Base-by-base conservation (phyloP, 805 yeast species). In the Cyberlindnera veronae region DNA sequence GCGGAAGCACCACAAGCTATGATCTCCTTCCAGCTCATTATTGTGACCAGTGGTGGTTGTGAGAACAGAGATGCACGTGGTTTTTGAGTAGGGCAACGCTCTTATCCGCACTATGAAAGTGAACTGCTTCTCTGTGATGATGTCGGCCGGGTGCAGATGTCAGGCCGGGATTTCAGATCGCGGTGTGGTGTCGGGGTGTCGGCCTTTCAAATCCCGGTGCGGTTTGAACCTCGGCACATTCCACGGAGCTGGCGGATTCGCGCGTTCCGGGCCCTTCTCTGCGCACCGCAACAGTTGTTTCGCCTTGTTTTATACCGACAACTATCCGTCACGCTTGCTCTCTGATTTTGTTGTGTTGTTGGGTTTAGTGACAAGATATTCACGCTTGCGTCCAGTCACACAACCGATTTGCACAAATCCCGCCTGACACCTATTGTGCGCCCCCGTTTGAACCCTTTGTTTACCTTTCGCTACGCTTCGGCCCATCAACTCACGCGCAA, bases 21-120 rank as follows among this genome's bases (percentile, higher is more conserved):
- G 16, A 53, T 48, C 37, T 55, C 60, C 34, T 38, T 51, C 60
- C 60, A 55, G 1, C 55, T 49, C 20, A 46, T 15, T 10, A 6
- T 19, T 34, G 21, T 20, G 14, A 24, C 5, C 23, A 24, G 21
- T 26, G 13, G 9, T 14, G 15, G 7, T 8, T n/a, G n/a, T n/a
- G n/a, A n/a, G n/a, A n/a, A n/a, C n/a, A n/a, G n/a, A n/a, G n/a
- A n/a, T n/a, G n/a, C n/a, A n/a, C n/a, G n/a, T n/a, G n/a, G n/a
- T n/a, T n/a, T n/a, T n/a, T n/a, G n/a, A n/a, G n/a, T n/a, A n/a
- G n/a, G n/a, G n/a, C n/a, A n/a, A n/a, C n/a, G n/a, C n/a, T n/a
- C n/a, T n/a, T n/a, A n/a, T n/a, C n/a, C n/a, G n/a, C n/a, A n/a
- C n/a, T n/a, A n/a, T n/a, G n/a, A n/a, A n/a, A n/a, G n/a, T n/a